phyloP scores from a whole-genome alignment of 108 stramenopile species.

The Nitzschia sp. region DNA sequence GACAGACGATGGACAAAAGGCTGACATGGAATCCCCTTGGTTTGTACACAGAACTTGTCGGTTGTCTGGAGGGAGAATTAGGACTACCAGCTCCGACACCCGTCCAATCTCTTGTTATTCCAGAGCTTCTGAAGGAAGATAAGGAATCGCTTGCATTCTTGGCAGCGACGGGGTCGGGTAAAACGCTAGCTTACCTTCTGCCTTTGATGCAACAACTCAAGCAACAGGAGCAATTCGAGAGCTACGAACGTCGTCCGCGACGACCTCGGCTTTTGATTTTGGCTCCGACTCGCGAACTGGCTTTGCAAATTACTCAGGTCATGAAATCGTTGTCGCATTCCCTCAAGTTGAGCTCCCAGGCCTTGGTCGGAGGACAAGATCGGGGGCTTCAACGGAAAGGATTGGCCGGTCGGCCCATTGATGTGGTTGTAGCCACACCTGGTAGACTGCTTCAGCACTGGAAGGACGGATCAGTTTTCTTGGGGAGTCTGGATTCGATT shows the following conservation, averaged over 20 bases:
- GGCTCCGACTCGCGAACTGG: constrained; percentile 94
- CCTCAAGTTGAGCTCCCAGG: constrained; percentile 80
- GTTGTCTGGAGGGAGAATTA: constrained; percentile 34
- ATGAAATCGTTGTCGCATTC: constrained; percentile 83
- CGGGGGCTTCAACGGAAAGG: constrained; percentile 77
- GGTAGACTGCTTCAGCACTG: constrained; percentile 93
- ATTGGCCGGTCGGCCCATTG: constrained; percentile 68
- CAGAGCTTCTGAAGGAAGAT: constrained; percentile 51
- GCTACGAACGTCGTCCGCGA: constrained; percentile 59
- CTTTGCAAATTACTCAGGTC: constrained; percentile 87
- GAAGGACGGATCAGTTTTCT: constrained; percentile 80
- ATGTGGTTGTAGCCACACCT: constrained; percentile 92
- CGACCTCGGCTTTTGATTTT: constrained; percentile 89
- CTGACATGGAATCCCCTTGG: constrained; percentile 69
- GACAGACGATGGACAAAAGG: constrained; percentile 1
- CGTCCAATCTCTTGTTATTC: constrained; percentile 79
- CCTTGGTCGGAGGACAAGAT: constrained; percentile 89
- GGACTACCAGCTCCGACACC: constrained; percentile 60
- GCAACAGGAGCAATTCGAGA: constrained; percentile 68
- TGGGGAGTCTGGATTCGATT: constrained; percentile 63
- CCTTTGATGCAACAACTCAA: constrained; percentile 84
- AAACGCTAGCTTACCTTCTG: constrained; percentile 86
- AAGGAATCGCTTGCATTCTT: constrained; percentile 60
- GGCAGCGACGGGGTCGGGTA: constrained; percentile 89
- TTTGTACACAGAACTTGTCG: constrained; percentile 64